phyloP scores from a whole-genome alignment of 306 rosid genomes.

The Vigna hirtella region DNA sequence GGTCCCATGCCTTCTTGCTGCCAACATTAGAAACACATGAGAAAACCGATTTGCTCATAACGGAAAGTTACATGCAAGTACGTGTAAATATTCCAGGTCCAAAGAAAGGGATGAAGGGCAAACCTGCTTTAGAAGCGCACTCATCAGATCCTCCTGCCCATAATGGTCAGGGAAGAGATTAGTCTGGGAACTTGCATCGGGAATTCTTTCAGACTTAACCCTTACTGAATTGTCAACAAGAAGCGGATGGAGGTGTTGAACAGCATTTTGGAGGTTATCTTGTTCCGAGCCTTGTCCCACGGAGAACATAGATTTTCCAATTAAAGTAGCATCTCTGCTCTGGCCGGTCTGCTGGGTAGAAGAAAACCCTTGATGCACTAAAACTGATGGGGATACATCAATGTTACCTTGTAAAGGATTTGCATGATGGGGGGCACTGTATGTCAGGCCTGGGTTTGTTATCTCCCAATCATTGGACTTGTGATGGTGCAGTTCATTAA shows the following conservation, averaged over 20 bases:
- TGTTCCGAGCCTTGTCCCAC: slow-evolving; percentile 56
- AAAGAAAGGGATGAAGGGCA: slow-evolving; percentile 31
- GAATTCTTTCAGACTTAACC: slow-evolving; percentile 71
- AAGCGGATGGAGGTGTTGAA: slow-evolving; percentile 58
- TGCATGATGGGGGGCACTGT: slow-evolving; percentile 66
- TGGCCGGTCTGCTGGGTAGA: slow-evolving; percentile 62
- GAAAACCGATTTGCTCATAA: slow-evolving; percentile 13
- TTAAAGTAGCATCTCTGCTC: slow-evolving; percentile 51
- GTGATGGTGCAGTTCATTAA: slow-evolving; percentile 74
- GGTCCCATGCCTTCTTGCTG: slow-evolving; percentile 84
- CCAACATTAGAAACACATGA: slow-evolving; percentile 33
- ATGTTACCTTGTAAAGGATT: slow-evolving; percentile 68
- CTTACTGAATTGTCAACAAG: slow-evolving; percentile 60
- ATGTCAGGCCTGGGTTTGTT: slow-evolving; percentile 64
- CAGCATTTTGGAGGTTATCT: slow-evolving; percentile 57
- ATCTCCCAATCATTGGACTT: slow-evolving; percentile 87
- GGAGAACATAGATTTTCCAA: slow-evolving; percentile 63
- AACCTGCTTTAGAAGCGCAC: slow-evolving; percentile 95
- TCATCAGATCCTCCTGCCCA: slow-evolving; percentile 95
- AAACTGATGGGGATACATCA: slow-evolving; percentile 65
- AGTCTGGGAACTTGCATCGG: slow-evolving; percentile 60
- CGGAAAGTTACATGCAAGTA: slow-evolving; percentile 6
- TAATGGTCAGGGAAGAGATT: slow-evolving; percentile 71
- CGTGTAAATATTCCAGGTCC: slow-evolving; percentile 3
- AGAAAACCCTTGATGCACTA: slow-evolving; percentile 77